A percentile compares a stretch with the other conserved stretches of the same genome.
phyloP scores from a whole-genome alignment of 2,329 filamentous ascomycete genomes.

The Colletotrichum sp. region DNA sequence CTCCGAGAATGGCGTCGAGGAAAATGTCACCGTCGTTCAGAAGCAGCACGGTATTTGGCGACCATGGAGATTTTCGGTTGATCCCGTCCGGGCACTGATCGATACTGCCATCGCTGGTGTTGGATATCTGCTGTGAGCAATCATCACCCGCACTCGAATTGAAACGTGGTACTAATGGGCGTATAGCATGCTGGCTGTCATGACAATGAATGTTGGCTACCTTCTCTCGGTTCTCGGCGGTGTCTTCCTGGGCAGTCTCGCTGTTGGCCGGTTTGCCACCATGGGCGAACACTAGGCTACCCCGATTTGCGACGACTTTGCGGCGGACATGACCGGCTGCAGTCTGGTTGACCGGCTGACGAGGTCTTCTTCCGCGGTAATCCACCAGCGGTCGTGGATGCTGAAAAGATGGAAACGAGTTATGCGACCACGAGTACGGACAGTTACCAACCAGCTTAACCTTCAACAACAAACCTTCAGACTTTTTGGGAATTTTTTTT shows the following conservation, averaged over 20 bases:
- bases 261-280: constrained; percentile 72
- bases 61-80: constrained; percentile 84
- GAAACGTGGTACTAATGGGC: neutral
- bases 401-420: neutral
- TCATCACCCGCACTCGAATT: no score
- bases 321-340: neutral
- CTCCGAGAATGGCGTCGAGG: constrained; percentile 80
- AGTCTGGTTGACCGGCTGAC: neutral
- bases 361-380: neutral
- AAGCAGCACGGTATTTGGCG: constrained; percentile 56
- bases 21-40: constrained; percentile 77
- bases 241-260: constrained; percentile 85
- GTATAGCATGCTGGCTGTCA: constrained; percentile 85
- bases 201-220: constrained; percentile 88
- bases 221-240: constrained; percentile 81
- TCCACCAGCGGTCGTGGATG: neutral
- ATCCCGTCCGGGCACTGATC: constrained; percentile 74
- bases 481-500: neutral
- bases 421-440: neutral
- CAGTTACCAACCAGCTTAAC: neutral
- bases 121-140: constrained; percentile 83
- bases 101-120: constrained; percentile 77
- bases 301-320: neutral
- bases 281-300: constrained; percentile 51
- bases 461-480: neutral